Percentiles rank a stretch among this genome's conserved stretches.
Conservation (phyloP, 352 stramenopile genomes). For the Phytophthora syringae region DNA sequence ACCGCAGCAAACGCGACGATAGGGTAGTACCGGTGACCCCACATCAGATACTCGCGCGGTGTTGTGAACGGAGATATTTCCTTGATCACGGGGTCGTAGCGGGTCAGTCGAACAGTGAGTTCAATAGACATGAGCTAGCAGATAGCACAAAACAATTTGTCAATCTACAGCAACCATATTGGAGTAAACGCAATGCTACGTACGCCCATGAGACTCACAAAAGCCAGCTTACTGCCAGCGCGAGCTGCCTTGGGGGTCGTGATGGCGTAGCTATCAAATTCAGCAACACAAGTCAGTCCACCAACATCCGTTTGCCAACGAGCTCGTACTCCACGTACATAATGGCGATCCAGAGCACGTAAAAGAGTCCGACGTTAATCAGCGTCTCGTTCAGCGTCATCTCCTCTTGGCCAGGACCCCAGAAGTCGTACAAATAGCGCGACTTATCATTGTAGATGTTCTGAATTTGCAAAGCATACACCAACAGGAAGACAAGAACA, state of each 20-base stretch:
- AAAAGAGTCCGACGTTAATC: constrained; percentile 71
- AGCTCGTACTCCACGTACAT: constrained; percentile 49
- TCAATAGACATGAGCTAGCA: constrained; percentile 61
- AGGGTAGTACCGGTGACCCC: constrained; percentile 60
- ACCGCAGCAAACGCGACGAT: constrained; percentile 51
- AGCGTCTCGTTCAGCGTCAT: constrained; percentile 59
- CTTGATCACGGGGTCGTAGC: constrained; percentile 60
- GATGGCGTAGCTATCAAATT: constrained; percentile 47
- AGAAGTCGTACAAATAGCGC: constrained; percentile 68
- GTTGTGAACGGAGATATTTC: constrained; percentile 55
- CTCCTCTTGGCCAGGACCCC: constrained; percentile 51
- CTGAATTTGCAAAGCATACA: constrained; percentile 28
- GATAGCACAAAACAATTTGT: background rate
- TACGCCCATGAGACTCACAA: constrained; percentile 53
- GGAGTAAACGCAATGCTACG: constrained; percentile 7
- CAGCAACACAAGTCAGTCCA: constrained; percentile 17
- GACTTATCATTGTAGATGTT: constrained; percentile 67
- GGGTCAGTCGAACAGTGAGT: constrained; percentile 55
- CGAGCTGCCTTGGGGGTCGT: constrained; percentile 50
- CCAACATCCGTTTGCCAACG: constrained; percentile 3
- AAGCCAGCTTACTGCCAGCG: constrained; percentile 56
- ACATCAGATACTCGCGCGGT: constrained; percentile 64
- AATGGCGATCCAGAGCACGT: constrained; percentile 64
- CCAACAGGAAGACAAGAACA: constrained; percentile 1
- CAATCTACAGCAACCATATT: background rate